Evolutionary conservation across 139 green algal genomes (phyloP).

Genomic region (Raphidocelis subcapitata): DNA sequence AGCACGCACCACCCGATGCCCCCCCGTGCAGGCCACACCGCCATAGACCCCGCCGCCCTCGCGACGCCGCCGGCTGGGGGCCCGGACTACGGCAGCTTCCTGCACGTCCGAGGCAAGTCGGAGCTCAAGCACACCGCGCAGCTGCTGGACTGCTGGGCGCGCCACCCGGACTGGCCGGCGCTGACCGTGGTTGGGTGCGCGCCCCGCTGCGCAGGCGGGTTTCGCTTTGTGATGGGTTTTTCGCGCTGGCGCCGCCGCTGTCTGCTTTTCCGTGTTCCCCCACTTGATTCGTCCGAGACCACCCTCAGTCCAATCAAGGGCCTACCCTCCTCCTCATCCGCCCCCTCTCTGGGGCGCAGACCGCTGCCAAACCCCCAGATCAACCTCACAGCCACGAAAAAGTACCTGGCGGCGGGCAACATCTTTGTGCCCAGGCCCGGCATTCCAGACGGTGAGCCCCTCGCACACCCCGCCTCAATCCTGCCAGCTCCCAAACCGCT

Average conservation of each 20-base stretch:
- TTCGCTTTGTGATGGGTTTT: too few species aligned
- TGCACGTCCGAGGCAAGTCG: slow-evolving; percentile 29
- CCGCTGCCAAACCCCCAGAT: slow-evolving; percentile 28
- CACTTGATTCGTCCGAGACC: too few species aligned
- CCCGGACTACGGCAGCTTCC: background rate
- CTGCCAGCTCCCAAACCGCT: too few species aligned
- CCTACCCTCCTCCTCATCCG: too few species aligned
- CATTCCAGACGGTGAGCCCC: background rate
- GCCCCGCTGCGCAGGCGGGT: too few species aligned
- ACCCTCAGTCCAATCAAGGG: too few species aligned
- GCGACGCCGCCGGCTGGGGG: background rate
- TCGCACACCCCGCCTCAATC: too few species aligned
- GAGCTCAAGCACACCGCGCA: slow-evolving; percentile 28
- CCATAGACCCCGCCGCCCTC: background rate
- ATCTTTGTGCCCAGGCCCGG: slow-evolving; percentile 4
- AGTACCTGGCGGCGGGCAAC: slow-evolving; percentile 14
- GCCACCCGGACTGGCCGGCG: slow-evolving; percentile 14
- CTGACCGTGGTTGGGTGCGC: slow-evolving; percentile 23
- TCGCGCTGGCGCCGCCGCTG: too few species aligned
- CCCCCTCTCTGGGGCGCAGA: background rate
- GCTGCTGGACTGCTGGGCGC: slow-evolving; percentile 27
- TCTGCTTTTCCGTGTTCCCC: too few species aligned
- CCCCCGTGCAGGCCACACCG: slow-evolving; percentile 6
- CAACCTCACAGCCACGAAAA: background rate
- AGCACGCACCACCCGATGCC: background rate